Base-by-base conservation (phyloP, 345 rosid genomes). In the Eucalyptus curtisii region DNA sequence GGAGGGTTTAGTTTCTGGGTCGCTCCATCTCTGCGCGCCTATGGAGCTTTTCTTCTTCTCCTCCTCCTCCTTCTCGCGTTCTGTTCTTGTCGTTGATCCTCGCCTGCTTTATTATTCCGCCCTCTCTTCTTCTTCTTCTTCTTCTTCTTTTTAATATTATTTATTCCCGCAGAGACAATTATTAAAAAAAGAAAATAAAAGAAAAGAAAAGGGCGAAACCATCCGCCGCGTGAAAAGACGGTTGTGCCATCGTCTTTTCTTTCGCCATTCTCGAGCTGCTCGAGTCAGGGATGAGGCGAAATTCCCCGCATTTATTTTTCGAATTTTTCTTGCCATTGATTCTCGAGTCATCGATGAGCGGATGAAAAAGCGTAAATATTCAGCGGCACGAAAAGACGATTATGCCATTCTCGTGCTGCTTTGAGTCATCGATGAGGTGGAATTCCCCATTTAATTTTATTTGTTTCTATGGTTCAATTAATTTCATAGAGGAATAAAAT, bases 141-240 rank as follows among this genome's bases (percentile, higher is more conserved):
- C 3, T 27, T 30, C 1, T 53, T 8, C 10, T 9, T 55, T 24
- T 10, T 1, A 1, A 9, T 22, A 9, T 8, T 66, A n/a, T 31
- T 31, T 71, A 71, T 40, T 33, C 30, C 84, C 47, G 25, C 30
- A 44, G 47, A 42, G 84, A 11, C 30, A 7, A 76, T 76, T 76
- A 40, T 40, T 20, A 40, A 71, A 71, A 27, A 27, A 59, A 64
- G 8, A n/a, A n/a, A n/a, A 7, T 5, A 30, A 61, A 13, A n/a
- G 4, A 27, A 61, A 30, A 27, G 31, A 16, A 15, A 50, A 2
- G 68, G 68, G 33, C 16, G 68, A 61, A 61, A 61, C 13, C 31
- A 61, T 30, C 31, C 68, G 15, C 31, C 68, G 17, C 3, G 20
- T 3, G 37, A 64, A 64, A 64, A 61, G 68, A 61, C 68, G 68